Base-by-base conservation (phyloP, 495 filamentous ascomycete genomes). In the Ascodesmis nigricans region DNA sequence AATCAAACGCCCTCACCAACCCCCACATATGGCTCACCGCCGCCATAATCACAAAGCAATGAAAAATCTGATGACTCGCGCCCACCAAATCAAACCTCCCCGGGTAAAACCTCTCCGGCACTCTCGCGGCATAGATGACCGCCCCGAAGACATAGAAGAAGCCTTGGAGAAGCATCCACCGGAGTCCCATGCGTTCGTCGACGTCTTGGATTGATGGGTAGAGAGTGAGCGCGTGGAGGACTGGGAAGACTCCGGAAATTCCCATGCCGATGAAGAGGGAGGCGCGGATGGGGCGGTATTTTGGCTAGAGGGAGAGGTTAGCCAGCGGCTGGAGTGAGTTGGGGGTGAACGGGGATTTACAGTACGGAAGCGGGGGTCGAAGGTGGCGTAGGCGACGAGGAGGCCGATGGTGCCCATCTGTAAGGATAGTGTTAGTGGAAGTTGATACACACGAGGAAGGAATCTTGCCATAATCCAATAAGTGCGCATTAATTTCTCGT, bases 191-290 rank as follows among this genome's bases (percentile, higher is more conserved):
- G 36, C 71, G 66, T 18, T 68, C 56, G 19, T 71, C 60, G 48
- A 78, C 61, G 35, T 60, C 57, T 10, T 50, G 47, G 9, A 58
- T 31, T 16, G 5, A 19, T 6, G 73, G 73, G 46, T 75, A 78
- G 8, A 75, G 47, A 13, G 42, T 35, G 21, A 87, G 29, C 9
- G 75, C 80, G 33, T 48, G 46, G 29, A 79, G 27, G 13, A 79
- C 67, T 0, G 87, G 87, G 33, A 92, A 61, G 13, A 83, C 58
- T 4, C 77, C 81, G 7, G 78, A 91, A 27, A 81, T 57, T 6
- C 87, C 87, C 58, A 95, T 75, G 17, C 65, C 67, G 25, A 91
- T 73, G 53, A 93, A 97, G 80, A 95, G 91, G 35, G 64, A 58
- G 6, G 90, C 81, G 25, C 87, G 71, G 52, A 90, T 81, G 9